Evolutionary conservation across 768 basidiomycete species (phyloP), one percentile per base, ranked within the genome.

Genomic region (Lentinula lateritia): DNA sequence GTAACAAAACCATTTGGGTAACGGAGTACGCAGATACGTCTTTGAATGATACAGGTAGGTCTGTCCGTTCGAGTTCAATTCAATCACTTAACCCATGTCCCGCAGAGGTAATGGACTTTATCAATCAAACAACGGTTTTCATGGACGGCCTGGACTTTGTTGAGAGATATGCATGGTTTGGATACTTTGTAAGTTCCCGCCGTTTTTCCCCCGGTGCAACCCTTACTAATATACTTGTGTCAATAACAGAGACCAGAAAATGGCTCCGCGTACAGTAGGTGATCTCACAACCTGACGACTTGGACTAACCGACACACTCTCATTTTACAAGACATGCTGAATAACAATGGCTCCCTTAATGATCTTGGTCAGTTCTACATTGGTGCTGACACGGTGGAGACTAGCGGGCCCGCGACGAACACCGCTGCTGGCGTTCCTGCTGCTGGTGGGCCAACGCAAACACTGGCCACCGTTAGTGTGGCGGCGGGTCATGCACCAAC

Each of bases 81-180:
- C n/a, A 3, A 18, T 46, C 12, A 35, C 5, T 18, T 38, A 12
- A 52, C 43, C 12, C 43, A 55, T 38, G 23, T 34, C 12, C n/a
- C 35, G 45, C 52, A 72, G 82, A 81, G 52, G 79, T 86, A 15
- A 68, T 75, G 38, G 69, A 76, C 56, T 87, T 87, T 67, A 73
- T 89, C 74, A 86, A 87, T 65, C 72, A 76, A 23, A 86, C 85
- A 2, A 77, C 77, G n/a, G 69, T 74, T 13, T 84, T 80, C 64
- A 76, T 88, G 74, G 85, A 87, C 53, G 66, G 68, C 2, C 74
- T 85, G 20, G 75, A 78, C 34, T 87, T 79, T 76, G 75, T 87
- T 18, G 86, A 87, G 65, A 78, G 84, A 18, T 87, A 87, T 65
- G 76, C 84, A 0, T 88, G 85, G 86, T 87, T 87, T 66, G 87